Conservation (phyloP, 1,284 basidiomycete species). For the Microbotryum intermedium region DNA sequence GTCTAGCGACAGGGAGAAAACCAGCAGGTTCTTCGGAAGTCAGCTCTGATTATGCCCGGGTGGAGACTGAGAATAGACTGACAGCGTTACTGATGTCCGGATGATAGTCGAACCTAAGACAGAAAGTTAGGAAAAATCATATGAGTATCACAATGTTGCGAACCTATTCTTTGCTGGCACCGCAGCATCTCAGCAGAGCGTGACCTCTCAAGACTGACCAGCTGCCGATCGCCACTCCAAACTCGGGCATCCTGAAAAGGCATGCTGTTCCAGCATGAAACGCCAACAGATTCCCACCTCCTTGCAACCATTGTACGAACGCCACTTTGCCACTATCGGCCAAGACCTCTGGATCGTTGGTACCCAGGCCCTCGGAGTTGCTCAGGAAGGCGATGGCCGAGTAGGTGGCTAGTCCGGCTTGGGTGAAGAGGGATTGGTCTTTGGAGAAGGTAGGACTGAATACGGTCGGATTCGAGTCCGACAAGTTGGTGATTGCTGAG, state of each 20-base stretch:
- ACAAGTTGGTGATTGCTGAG: constrained; percentile 9
- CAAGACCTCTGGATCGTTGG: neutral
- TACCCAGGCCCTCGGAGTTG: constrained; percentile 18
- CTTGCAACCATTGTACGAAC: constrained; percentile 15
- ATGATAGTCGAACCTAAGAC: constrained; percentile 22
- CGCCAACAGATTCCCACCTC: constrained; percentile 14
- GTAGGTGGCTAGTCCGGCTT: constrained; percentile 2
- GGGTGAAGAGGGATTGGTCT: constrained; percentile 15
- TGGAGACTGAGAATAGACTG: neutral
- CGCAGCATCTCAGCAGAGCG: neutral
- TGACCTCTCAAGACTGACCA: constrained; percentile 9
- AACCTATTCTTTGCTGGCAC: neutral
- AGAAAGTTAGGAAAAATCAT: neutral
- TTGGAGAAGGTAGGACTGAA: constrained; percentile 16
- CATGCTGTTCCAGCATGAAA: constrained; percentile 26
- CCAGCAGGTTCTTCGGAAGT: neutral
- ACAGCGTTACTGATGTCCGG: constrained; percentile 19
- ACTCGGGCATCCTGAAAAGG: constrained; percentile 21
- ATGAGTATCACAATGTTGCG: neutral
- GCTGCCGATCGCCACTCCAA: constrained; percentile 22
- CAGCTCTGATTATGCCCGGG: neutral
- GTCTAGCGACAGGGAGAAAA: constrained; percentile 13
- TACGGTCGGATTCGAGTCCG: neutral
- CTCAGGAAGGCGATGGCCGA: constrained; percentile 22
- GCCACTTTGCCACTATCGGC: constrained; percentile 8